These are phyloP conservation scores for Fomitopsis pulvina DNA, from an alignment of 768 basidiomycete genomes.

Conservation along the genomic window DNA sequence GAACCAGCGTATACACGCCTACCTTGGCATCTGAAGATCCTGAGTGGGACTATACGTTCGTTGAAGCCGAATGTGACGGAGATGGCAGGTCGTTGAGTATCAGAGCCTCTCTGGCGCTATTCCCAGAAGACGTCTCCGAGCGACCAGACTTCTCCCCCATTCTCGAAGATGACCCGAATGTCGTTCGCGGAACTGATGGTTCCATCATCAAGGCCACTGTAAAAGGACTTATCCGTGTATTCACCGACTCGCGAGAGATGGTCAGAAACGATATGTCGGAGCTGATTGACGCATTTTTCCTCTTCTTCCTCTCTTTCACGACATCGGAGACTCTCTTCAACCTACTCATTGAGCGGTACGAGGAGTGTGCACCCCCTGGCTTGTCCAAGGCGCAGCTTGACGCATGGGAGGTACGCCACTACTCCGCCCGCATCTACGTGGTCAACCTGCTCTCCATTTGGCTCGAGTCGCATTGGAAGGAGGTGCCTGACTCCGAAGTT, in stretches of 20 bases:
- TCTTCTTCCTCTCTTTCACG: conserved; percentile 68
- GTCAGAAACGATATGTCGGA: conserved; percentile 12
- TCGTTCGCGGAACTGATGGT: background rate
- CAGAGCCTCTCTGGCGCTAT: conserved; percentile 1
- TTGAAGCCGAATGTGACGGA: background rate
- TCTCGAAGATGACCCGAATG: background rate
- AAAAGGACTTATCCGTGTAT: background rate
- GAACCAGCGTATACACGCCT: background rate
- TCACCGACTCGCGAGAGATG: conserved; percentile 2
- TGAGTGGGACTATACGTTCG: background rate
- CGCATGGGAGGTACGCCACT: conserved; percentile 22
- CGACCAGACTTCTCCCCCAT: background rate
- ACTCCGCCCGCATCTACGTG: conserved; percentile 44
- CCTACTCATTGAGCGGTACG: conserved; percentile 43
- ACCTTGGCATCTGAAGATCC: background rate
- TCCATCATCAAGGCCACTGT: background rate
- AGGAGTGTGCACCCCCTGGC: conserved; percentile 26
- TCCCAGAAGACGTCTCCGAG: background rate
- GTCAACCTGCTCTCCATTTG: conserved; percentile 59
- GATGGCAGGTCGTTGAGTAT: background rate
- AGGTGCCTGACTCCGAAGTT: conserved; percentile 8
- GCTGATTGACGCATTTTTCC: conserved; percentile 51
- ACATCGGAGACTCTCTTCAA: conserved; percentile 40
- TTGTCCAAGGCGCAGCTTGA: conserved; percentile 11
- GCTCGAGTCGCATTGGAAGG: conserved; percentile 65